Base-by-base conservation (phyloP, 805 yeast genomes). In the Yarrowia sp. region DNA sequence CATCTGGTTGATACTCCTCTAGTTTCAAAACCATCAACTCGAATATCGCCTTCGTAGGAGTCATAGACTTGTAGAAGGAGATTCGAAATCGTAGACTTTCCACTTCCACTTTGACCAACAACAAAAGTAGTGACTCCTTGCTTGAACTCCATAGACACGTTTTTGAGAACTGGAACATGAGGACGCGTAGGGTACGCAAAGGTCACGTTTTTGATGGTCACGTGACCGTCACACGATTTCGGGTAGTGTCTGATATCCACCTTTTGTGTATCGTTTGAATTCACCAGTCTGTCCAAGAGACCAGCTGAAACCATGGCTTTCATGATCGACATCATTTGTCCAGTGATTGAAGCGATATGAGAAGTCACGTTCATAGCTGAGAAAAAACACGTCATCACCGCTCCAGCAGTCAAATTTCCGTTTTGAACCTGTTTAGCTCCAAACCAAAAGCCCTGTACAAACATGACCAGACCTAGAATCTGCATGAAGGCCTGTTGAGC, bases 391-490 rank as follows among this genome's bases (percentile, higher is more conserved):
- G 97, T 87, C 60, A 95, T 77, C 0, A 93, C 90, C 43, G 85
- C 81, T 11, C 89, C 87, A 1, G 90, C 77, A 0, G 77, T 69
- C 13, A 86, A 72, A 8, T 81, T 78, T 0, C 84, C 84, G 5
- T 75, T 74, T 39, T 76, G 74, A 3, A 91, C 86, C 78, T 89
- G 81, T 50, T 79, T 80, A 33, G 87, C 83, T 1, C 98, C 99
- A 76, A 88, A 93, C 90, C 96, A 92, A 70, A 95, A 89, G 0
- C 93, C 96, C 74, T 90, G 97, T 2, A 92, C 89, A 78, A 93
- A 92, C 86, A 92, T 86, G 72, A 86, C 73, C 42, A 90, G 77
- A 0, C 87, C 81, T 4, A 92, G 69, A 28, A 83, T 75, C 69
- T 87, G 83, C 60, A 87, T 74, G 0, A 83, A 47, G 0, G 89